Evolutionary conservation across 2,329 filamentous ascomycete genomes (phyloP).

Genomic region (Cryphonectria naterciae): DNA sequence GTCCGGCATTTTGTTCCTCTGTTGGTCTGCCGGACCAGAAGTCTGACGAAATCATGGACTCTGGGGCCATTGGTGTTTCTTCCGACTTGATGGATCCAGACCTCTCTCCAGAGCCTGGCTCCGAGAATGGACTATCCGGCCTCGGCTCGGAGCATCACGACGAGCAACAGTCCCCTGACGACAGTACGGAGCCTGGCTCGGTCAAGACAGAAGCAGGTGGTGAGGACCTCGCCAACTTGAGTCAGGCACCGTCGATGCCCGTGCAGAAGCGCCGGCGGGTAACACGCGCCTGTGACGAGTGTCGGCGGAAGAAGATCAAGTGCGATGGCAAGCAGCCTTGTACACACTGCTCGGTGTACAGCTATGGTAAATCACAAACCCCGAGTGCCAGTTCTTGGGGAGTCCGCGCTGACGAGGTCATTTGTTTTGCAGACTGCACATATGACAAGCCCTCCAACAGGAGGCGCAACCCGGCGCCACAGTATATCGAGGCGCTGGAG

Average conservation of each 20-base stretch:
- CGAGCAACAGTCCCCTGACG: slow-evolving; percentile 30
- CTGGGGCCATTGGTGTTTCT: neutral
- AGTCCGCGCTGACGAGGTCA: slow-evolving; percentile 7
- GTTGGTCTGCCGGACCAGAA: neutral
- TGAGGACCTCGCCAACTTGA: slow-evolving; percentile 20
- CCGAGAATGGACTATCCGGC: slow-evolving; percentile 21
- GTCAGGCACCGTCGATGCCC: slow-evolving; percentile 45
- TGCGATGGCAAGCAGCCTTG: slow-evolving; percentile 86
- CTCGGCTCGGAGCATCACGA: slow-evolving; percentile 48
- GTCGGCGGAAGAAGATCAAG: slow-evolving; percentile 84
- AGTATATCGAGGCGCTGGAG: slow-evolving; percentile 91
- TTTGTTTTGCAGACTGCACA: slow-evolving; percentile 72
- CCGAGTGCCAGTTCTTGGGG: neutral
- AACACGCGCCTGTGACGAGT: slow-evolving; percentile 81
- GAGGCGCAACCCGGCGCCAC: slow-evolving; percentile 85
- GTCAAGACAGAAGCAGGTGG: slow-evolving; percentile 26
- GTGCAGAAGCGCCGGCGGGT: slow-evolving; percentile 79
- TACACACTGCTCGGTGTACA: slow-evolving; percentile 97
- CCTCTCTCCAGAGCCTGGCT: slow-evolving; percentile 24
- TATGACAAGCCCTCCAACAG: slow-evolving; percentile 95
- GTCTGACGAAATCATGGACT: slow-evolving; percentile 1
- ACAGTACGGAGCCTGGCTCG: slow-evolving; percentile 16
- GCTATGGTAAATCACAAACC: slow-evolving; percentile 73
- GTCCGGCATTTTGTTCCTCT: neutral
- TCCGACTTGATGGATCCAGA: slow-evolving; percentile 21